These are phyloP conservation scores for Starmerella apis DNA, from an alignment of 805 yeast genomes.

Conservation along the genomic window DNA sequence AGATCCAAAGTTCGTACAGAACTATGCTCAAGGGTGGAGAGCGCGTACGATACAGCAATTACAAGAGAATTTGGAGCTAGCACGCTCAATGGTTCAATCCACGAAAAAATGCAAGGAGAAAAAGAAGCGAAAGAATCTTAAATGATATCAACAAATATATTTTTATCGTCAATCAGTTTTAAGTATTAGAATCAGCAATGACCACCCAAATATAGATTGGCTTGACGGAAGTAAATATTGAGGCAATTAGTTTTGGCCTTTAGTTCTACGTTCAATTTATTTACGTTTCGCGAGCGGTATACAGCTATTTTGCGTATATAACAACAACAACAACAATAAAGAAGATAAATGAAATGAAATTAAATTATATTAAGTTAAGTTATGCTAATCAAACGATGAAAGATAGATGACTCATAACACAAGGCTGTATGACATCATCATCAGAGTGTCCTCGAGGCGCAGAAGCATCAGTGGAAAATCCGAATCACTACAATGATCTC, in stretches of 20 bases:
- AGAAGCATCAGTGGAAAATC: background rate
- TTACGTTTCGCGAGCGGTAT: no score
- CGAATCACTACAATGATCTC: background rate
- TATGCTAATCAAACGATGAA: background rate
- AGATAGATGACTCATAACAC: background rate
- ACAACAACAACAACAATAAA: no score
- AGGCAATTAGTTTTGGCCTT: no score
- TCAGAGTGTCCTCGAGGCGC: background rate
- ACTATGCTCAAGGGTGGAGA: background rate
- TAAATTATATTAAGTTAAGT: no score
- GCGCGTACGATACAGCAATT: background rate
- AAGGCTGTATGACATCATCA: background rate
- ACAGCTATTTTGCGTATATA: no score
- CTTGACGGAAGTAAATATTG: no score
- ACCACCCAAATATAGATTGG: no score
- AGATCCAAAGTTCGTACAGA: background rate
- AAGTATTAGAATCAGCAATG: no score
- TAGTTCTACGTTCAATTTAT: no score
- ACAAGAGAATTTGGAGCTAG: background rate
- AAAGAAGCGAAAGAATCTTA: background rate
- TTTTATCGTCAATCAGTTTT: no score
- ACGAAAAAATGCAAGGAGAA: background rate
- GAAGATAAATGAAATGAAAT: no score
- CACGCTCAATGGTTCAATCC: background rate
- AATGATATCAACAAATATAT: no score